phyloP scores from a whole-genome alignment of 768 basidiomycete genomes.

The Pisolithus microcarpus region DNA sequence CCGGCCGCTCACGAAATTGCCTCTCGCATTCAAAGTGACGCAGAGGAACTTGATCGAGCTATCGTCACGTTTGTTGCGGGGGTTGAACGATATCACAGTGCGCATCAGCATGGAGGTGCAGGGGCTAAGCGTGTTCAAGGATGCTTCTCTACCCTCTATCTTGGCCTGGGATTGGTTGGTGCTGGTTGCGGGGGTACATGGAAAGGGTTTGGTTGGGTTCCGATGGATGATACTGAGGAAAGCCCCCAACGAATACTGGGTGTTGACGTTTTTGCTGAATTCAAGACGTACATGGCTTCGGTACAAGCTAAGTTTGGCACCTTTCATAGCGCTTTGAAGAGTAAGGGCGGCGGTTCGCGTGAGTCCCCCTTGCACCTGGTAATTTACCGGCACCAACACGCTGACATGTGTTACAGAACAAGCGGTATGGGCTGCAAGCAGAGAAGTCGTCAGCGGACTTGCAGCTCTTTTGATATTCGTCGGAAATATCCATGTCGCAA shows the following conservation, averaged over 20 bases:
- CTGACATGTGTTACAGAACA: constrained; percentile 16
- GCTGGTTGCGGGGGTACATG: constrained; percentile 70
- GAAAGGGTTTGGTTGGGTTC: constrained; percentile 83
- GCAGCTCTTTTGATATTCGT: constrained; percentile 52
- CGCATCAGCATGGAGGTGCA: constrained; percentile 15
- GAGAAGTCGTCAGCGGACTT: constrained; percentile 48
- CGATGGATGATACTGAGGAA: constrained; percentile 42
- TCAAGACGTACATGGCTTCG: constrained; percentile 39
- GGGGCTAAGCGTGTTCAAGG: constrained; percentile 52
- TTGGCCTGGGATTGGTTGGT: constrained; percentile 76
- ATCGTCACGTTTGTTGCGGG: constrained; percentile 62
- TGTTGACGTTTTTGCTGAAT: constrained; percentile 46
- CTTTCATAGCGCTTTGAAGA: constrained; percentile 20
- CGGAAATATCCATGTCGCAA: constrained; percentile 70
- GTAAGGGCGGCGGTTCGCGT: constrained; percentile 17
- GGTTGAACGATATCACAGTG: constrained; percentile 50
- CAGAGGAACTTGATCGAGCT: constrained; percentile 67
- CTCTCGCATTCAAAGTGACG: constrained; percentile 67
- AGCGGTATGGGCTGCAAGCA: constrained; percentile 32
- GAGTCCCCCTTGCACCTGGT: constrained; percentile 5
- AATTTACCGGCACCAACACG: constrained; percentile 3
- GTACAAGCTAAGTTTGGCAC: constrained; percentile 45
- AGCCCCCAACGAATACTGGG: constrained; percentile 42
- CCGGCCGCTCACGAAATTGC: constrained; percentile 54
- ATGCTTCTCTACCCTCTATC: constrained; percentile 50